A percentile compares a stretch with the other conserved stretches of the same genome.
Conservation (phyloP, 2,329 filamentous ascomycete genomes). For the Talaromyces sp. region DNA sequence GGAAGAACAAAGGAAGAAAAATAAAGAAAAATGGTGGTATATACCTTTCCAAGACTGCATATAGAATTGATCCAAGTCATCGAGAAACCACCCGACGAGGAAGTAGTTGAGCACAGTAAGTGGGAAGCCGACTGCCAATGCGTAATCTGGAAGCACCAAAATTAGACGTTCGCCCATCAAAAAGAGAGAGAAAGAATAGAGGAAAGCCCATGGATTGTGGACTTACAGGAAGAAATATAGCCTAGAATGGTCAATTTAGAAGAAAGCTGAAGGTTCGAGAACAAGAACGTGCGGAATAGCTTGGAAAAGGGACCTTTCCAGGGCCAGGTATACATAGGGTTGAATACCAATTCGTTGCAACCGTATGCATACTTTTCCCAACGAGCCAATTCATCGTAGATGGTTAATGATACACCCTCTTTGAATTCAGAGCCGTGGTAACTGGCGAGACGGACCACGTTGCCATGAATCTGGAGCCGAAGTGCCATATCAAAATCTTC, state of each 20-base stretch:
- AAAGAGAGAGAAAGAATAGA: no score
- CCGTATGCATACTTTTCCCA: constrained; percentile 81
- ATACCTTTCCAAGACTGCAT: constrained; percentile 61
- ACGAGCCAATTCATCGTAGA: constrained; percentile 77
- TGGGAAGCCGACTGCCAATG: constrained; percentile 65
- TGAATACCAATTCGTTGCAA: constrained; percentile 77
- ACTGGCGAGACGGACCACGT: constrained; percentile 64
- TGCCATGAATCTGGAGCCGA: constrained; percentile 67
- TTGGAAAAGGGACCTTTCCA: constrained; percentile 73
- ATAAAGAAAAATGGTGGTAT: constrained; percentile 42
- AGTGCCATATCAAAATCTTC: constrained; percentile 76
- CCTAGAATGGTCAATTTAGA: constrained; percentile 70
- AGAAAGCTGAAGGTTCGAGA: constrained; percentile 57
- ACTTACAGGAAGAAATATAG: constrained; percentile 61
- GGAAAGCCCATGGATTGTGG: no score
- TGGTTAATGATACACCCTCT: constrained; percentile 77
- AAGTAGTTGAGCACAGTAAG: constrained; percentile 69
- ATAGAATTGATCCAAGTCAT: constrained; percentile 64
- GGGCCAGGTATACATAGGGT: constrained; percentile 71
- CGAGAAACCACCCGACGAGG: constrained; percentile 67
- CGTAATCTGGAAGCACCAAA: constrained; percentile 49
- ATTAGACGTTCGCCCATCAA: no score
- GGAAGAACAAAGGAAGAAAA: constrained; percentile 25
- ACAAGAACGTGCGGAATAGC: constrained; percentile 70
- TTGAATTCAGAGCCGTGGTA: constrained; percentile 70